Percentiles rank a stretch among this genome's conserved stretches.
Evolutionary conservation across 495 filamentous ascomycete genomes (phyloP).

Genomic region (Niebla homalea): DNA sequence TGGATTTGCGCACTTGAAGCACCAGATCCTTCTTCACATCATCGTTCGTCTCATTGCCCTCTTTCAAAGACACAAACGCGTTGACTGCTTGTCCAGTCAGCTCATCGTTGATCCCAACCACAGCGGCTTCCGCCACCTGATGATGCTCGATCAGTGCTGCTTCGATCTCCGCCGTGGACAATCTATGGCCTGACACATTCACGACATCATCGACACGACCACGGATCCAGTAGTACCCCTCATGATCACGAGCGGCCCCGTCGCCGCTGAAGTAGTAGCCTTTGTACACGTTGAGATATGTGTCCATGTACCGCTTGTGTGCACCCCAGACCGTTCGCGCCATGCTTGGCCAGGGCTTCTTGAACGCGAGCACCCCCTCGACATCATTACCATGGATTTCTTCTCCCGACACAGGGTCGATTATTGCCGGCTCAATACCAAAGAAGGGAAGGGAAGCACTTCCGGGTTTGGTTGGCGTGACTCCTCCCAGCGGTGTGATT

Average conservation of each 20-base stretch:
- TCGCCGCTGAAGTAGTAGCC: conserved; percentile 99
- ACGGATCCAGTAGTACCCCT: conserved; percentile 99
- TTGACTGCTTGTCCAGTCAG: conserved; percentile 94
- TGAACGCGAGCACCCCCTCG: conserved; percentile 94
- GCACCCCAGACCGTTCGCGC: conserved; percentile 96
- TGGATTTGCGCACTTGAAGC: conserved; percentile 89
- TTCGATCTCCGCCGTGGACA: conserved; percentile 97
- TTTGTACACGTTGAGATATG: conserved; percentile 95
- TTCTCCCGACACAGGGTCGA: conserved; percentile 89
- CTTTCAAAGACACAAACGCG: conserved; percentile 89
- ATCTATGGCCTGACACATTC: conserved; percentile 89
- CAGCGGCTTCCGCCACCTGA: conserved; percentile 83
- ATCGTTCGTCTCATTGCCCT: conserved; percentile 63
- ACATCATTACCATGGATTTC: conserved; percentile 95
- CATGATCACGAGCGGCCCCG: conserved; percentile 91
- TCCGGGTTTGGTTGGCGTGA: conserved; percentile 44
- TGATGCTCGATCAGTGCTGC: conserved; percentile 87
- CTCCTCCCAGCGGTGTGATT: conserved; percentile 42
- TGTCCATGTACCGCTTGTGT: conserved; percentile 97
- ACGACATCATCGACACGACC: conserved; percentile 98
- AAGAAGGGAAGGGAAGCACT: conserved; percentile 66
- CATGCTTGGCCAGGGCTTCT: conserved; percentile 98
- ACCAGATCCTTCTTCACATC: conserved; percentile 85
- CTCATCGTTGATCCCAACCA: conserved; percentile 87
- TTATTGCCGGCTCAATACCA: conserved; percentile 94